A percentile compares a stretch with the other conserved stretches of the same genome.
phyloP scores from a whole-genome alignment of 768 basidiomycete genomes.

The Russula dissimulans region DNA sequence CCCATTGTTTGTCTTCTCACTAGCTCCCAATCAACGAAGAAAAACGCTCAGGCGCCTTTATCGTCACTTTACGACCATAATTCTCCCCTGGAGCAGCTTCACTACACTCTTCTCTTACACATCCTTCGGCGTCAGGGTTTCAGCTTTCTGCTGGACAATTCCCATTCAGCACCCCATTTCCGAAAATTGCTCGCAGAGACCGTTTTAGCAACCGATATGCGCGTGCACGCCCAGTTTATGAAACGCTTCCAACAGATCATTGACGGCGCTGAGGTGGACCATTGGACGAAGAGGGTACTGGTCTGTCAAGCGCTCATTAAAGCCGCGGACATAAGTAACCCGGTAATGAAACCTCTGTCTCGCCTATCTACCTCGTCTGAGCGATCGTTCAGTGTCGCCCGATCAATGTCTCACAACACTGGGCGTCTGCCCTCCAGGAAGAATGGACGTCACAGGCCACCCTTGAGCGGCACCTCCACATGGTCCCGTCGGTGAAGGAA shows the following conservation, averaged over 20 bases:
- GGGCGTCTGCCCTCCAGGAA: conserved; percentile 79
- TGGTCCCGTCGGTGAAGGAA: conserved; percentile 49
- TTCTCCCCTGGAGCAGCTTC: conserved; percentile 89
- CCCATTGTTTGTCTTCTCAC: neutral
- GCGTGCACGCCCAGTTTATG: conserved; percentile 82
- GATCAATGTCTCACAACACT: conserved; percentile 82
- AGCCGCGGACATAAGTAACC: conserved; percentile 98
- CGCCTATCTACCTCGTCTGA: neutral
- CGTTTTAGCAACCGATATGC: conserved; percentile 93
- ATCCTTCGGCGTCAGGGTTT: conserved; percentile 77
- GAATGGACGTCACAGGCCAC: conserved; percentile 89
- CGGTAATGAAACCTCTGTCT: conserved; percentile 45
- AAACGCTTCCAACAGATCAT: conserved; percentile 46
- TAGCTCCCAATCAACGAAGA: conserved; percentile 36
- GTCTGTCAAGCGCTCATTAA: conserved; percentile 90
- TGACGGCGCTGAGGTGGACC: conserved; percentile 30
- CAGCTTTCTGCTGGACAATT: conserved; percentile 53
- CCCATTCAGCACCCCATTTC: conserved; percentile 39
- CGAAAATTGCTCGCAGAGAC: conserved; percentile 71
- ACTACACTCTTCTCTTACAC: conserved; percentile 70
- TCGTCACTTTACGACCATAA: conserved; percentile 82
- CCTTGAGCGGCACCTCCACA: conserved; percentile 70
- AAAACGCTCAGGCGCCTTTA: conserved; percentile 87
- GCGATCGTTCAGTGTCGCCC: conserved; percentile 64
- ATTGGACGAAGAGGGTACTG: conserved; percentile 45